Evolutionary conservation across 148 eudicot species (phyloP).

Genomic region (Linanthus parryae): DNA sequence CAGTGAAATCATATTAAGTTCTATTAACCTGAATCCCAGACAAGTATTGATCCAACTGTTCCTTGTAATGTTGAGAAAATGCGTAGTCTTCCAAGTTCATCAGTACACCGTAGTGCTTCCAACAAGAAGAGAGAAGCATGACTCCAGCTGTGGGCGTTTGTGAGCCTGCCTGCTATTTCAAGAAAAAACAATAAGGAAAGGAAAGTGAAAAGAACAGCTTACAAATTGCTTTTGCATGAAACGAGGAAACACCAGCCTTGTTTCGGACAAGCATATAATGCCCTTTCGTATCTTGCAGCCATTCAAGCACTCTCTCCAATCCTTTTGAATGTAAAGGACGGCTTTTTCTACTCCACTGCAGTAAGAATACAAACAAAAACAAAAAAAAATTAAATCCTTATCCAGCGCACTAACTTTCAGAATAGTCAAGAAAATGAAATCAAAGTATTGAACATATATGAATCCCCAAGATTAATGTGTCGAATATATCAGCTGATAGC

Average conservation of each 20-base stretch:
- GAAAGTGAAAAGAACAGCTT: background rate
- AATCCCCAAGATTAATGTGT: too few species aligned
- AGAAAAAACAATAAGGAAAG: background rate
- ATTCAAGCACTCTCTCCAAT: conserved; percentile 47
- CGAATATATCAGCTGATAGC: too few species aligned
- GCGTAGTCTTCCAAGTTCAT: conserved; percentile 47
- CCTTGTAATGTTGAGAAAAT: conserved; percentile 31
- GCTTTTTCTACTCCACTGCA: conserved; percentile 82
- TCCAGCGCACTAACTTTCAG: too few species aligned
- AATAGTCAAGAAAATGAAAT: too few species aligned
- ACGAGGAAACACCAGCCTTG: conserved; percentile 40
- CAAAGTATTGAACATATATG: too few species aligned
- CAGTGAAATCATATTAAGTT: background rate
- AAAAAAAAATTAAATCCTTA: too few species aligned
- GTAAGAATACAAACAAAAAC: too few species aligned
- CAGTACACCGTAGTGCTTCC: conserved; percentile 76
- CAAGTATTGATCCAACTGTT: conserved; percentile 52
- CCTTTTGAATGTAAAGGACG: conserved; percentile 63
- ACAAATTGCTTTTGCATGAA: conserved; percentile 4
- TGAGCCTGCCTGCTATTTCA: conserved; percentile 30
- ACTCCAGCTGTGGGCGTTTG: conserved; percentile 39
- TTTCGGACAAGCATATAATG: conserved; percentile 23
- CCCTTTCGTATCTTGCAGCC: conserved; percentile 48
- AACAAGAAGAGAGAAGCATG: conserved; percentile 70
- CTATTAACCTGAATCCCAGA: conserved; percentile 71